Conservation (phyloP, 768 basidiomycete species). For the Sistotremastrum niveocremeum region DNA sequence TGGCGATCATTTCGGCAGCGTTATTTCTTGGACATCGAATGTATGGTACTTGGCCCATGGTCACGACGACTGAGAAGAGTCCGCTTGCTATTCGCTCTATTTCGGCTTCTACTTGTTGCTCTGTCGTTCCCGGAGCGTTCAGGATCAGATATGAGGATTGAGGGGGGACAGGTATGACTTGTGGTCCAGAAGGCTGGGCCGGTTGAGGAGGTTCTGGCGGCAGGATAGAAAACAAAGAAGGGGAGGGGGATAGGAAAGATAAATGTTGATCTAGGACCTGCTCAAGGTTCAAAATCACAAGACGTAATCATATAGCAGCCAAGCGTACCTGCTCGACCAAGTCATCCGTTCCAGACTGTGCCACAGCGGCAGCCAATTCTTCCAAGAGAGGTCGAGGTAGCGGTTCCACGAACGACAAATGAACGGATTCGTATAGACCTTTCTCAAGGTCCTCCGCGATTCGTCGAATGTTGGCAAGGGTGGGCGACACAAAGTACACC, state of each 20-base stretch:
- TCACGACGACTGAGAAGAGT: constrained; percentile 82
- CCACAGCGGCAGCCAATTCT: constrained; percentile 82
- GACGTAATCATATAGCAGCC: not conserved
- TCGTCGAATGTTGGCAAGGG: constrained; percentile 68
- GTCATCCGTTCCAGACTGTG: constrained; percentile 73
- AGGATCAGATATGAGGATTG: constrained; percentile 70
- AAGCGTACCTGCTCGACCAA: constrained; percentile 55
- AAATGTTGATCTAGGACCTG: constrained; percentile 95
- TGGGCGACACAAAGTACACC: constrained; percentile 92
- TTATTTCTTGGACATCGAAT: constrained; percentile 92
- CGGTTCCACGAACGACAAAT: constrained; percentile 92
- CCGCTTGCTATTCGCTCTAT: constrained; percentile 86
- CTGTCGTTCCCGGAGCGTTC: constrained; percentile 82
- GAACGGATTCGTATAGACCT: constrained; percentile 80
- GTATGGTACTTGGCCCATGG: constrained; percentile 82
- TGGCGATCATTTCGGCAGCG: constrained; percentile 98
- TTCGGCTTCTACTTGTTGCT: constrained; percentile 85
- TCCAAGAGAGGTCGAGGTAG: constrained; percentile 80
- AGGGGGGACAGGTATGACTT: constrained; percentile 16
- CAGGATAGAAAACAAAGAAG: constrained; percentile 83
- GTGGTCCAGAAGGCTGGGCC: constrained; percentile 21
- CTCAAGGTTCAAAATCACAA: not conserved
- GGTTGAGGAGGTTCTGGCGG: constrained; percentile 36
- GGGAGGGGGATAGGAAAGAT: constrained; percentile 88
- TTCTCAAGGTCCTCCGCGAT: constrained; percentile 92